phyloP scores from a whole-genome alignment of 352 stramenopile genomes.

The Phytophthora pluvialis region DNA sequence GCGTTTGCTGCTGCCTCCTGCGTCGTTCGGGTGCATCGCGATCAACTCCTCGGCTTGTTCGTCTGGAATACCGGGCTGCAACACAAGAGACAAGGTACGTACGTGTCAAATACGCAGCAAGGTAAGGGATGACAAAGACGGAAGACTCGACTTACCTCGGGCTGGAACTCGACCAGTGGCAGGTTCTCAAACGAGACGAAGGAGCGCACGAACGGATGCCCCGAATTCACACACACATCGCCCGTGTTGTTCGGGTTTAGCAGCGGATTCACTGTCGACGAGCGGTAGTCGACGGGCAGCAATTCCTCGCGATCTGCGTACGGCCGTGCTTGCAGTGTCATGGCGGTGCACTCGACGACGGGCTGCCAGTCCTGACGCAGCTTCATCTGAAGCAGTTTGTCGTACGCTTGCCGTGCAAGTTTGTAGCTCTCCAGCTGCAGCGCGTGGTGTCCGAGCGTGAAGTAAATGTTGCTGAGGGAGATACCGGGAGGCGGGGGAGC shows the following conservation, averaged over 20 bases:
- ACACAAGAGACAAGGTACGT: slow-evolving; percentile 1
- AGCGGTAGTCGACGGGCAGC: slow-evolving; percentile 95
- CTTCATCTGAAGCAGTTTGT: slow-evolving; percentile 92
- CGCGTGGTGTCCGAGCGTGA: slow-evolving; percentile 93
- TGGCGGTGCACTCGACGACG: slow-evolving; percentile 91
- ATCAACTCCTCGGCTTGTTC: slow-evolving; percentile 89
- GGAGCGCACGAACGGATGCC: slow-evolving; percentile 94
- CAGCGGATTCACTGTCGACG: slow-evolving; percentile 92
- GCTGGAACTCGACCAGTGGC: slow-evolving; percentile 95
- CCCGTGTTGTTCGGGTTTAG: slow-evolving; percentile 89
- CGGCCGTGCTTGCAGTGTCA: slow-evolving; percentile 93
- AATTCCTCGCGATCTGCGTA: slow-evolving; percentile 94
- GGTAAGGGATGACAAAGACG: neutral
- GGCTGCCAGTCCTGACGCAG: slow-evolving; percentile 87
- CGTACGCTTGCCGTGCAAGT: slow-evolving; percentile 92
- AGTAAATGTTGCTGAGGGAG: slow-evolving; percentile 92
- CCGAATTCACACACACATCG: slow-evolving; percentile 93
- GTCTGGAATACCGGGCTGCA: slow-evolving; percentile 73
- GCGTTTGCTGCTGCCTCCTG: slow-evolving; percentile 22
- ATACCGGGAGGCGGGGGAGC: slow-evolving; percentile 76
- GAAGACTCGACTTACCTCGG: slow-evolving; percentile 43
- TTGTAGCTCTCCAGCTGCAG: slow-evolving; percentile 93
- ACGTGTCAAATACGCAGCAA: neutral
- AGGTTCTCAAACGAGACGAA: slow-evolving; percentile 97
- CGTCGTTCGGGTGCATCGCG: slow-evolving; percentile 56